A percentile compares a stretch with the other conserved stretches of the same genome.
phyloP scores from a whole-genome alignment of 1,284 basidiomycete species.

The Tilletia setariae region DNA sequence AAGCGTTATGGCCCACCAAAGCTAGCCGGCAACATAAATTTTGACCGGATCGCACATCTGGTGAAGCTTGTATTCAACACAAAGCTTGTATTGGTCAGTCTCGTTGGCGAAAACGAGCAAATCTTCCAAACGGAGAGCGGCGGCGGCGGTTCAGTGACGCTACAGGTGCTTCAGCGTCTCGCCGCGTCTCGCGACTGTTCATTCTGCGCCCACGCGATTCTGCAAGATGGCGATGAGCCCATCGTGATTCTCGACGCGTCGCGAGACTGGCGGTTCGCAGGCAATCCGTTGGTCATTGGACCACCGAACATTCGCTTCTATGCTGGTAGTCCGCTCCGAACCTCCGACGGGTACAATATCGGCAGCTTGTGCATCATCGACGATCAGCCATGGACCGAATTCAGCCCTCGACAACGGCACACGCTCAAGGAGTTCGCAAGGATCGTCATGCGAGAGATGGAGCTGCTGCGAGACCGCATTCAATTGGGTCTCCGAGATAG shows the following conservation, averaged over 20 bases:
- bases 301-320: conserved; percentile 77
- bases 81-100: conserved; percentile 74
- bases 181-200: conserved; percentile 65
- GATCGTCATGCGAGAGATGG: conserved; percentile 92
- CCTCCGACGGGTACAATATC: conserved; percentile 83
- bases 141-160: conserved; percentile 40
- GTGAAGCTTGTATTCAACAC: conserved; percentile 89
- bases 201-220: conserved; percentile 76
- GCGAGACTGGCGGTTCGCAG: conserved; percentile 81
- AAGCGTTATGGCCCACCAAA: conserved; percentile 44
- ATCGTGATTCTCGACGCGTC: conserved; percentile 76
- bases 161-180: conserved; percentile 29
- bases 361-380: conserved; percentile 84
- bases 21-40: conserved; percentile 72
- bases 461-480: conserved; percentile 90
- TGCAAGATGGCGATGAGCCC: conserved; percentile 83
- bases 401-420: conserved; percentile 81
- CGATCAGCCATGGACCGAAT: conserved; percentile 76
- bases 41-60: conserved; percentile 82
- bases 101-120: conserved; percentile 79
- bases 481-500: conserved; percentile 83
- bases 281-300: conserved; percentile 72
- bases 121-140: conserved; percentile 81
- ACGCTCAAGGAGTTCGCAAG: conserved; percentile 87
- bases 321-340: conserved; percentile 82